Conservation (phyloP, 306 rosid genomes). For the Ammopiptanthus mongolicus region DNA sequence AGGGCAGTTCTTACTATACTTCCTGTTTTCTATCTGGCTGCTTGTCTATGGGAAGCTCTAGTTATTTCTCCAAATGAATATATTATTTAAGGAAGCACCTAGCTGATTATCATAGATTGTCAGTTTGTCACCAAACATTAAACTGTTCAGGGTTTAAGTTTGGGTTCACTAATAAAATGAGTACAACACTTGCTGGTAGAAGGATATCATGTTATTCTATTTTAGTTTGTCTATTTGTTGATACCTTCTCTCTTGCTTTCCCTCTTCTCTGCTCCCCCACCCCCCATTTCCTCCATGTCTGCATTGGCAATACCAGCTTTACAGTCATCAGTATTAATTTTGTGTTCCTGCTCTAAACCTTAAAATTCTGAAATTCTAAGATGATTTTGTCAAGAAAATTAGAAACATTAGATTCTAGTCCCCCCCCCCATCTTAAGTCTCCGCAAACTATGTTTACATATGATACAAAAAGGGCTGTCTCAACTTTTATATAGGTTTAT, state of each 20-base stretch:
- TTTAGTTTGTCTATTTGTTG: not conserved
- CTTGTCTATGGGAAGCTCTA: too few relatives aligned
- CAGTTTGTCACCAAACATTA: too few relatives aligned
- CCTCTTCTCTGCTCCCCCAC: not conserved
- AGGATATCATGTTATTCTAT: not conserved
- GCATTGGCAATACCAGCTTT: not conserved
- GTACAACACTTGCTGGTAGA: not conserved
- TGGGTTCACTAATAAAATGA: not conserved
- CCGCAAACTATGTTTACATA: not conserved
- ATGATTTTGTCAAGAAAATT: conserved; percentile 5
- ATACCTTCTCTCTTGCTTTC: not conserved
- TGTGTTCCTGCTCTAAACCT: not conserved
- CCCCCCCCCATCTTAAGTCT: not conserved
- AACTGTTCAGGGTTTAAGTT: too few relatives aligned
- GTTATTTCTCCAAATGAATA: too few relatives aligned
- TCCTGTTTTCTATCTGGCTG: too few relatives aligned
- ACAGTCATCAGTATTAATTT: not conserved
- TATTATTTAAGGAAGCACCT: too few relatives aligned
- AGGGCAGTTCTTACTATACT: too few relatives aligned
- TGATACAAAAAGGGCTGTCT: not conserved
- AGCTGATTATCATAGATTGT: too few relatives aligned
- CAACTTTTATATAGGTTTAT: conserved; percentile 49
- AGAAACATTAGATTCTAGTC: not conserved
- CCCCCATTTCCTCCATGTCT: not conserved
- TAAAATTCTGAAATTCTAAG: not conserved